Conservation (phyloP, 352 stramenopile species). For the Phytophthora capsici region DNA sequence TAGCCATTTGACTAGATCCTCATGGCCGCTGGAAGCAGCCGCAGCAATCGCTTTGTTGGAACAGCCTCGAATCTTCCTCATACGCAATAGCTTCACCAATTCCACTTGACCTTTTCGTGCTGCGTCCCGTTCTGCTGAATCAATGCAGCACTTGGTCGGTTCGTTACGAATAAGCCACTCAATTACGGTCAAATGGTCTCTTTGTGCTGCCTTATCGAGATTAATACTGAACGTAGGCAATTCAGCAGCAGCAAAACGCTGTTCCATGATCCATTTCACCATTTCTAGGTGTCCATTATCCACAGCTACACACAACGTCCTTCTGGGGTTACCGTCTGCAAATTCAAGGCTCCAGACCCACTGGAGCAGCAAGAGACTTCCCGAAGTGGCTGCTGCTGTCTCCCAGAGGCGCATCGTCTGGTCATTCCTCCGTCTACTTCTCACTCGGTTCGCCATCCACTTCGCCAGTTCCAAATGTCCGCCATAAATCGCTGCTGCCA, state of each 20-base stretch:
- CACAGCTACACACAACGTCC: neutral
- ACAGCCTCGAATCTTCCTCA: neutral
- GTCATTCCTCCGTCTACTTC: neutral
- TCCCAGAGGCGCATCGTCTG: neutral
- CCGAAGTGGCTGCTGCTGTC: neutral
- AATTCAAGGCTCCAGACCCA: neutral
- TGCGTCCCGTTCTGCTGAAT: neutral
- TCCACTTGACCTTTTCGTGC: neutral
- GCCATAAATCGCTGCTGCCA: neutral
- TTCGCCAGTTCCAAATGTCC: neutral
- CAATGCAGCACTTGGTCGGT: neutral
- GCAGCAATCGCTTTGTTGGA: neutral
- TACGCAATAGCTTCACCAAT: neutral
- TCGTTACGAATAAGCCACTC: constrained; percentile 1
- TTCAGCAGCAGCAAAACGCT: neutral
- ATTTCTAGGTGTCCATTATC: neutral
- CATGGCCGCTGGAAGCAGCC: neutral
- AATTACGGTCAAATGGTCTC: neutral
- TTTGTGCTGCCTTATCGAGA: neutral
- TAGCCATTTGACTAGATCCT: neutral
- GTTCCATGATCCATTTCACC: neutral
- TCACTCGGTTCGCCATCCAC: neutral
- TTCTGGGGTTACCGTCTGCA: neutral
- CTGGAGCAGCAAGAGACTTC: neutral
- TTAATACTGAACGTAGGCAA: neutral